phyloP scores from a whole-genome alignment of 208 protist genomes.

The Spongospora subterranea region DNA sequence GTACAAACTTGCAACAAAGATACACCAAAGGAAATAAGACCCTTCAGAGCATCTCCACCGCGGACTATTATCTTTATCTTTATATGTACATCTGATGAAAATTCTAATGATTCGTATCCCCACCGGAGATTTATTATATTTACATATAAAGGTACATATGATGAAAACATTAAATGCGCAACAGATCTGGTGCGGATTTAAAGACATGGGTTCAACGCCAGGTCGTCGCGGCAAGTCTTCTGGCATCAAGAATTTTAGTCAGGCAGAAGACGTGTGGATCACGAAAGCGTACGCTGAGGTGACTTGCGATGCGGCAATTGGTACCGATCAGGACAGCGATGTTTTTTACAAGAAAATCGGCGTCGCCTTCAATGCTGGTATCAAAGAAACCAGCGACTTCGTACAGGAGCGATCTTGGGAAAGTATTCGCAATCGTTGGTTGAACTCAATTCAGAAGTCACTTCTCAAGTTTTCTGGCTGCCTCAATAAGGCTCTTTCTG shows the following conservation, averaged over 20 bases:
- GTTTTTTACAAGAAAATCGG: neutral
- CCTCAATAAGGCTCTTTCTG: neutral
- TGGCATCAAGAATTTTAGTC: neutral
- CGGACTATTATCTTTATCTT: neutral
- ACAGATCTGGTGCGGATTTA: neutral
- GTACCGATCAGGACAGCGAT: neutral
- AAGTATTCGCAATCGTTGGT: neutral
- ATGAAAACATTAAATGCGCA: neutral
- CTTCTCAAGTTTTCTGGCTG: slow-evolving; percentile 27
- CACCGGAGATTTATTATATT: neutral
- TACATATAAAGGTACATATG: neutral
- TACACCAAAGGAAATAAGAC: neutral
- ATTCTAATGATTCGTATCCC: neutral
- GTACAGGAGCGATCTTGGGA: neutral
- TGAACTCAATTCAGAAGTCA: slow-evolving; percentile 19
- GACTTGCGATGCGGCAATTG: neutral
- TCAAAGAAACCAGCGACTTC: neutral
- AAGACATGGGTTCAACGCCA: neutral
- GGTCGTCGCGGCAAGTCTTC: neutral
- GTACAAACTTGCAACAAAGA: no score
- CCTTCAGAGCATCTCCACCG: neutral
- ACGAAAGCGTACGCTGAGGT: neutral
- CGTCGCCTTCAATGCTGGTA: neutral
- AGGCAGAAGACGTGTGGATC: neutral
- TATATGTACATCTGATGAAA: neutral